Evolutionary conservation across 805 yeast species (phyloP).

Genomic region (Teunomyces gatunensis): DNA sequence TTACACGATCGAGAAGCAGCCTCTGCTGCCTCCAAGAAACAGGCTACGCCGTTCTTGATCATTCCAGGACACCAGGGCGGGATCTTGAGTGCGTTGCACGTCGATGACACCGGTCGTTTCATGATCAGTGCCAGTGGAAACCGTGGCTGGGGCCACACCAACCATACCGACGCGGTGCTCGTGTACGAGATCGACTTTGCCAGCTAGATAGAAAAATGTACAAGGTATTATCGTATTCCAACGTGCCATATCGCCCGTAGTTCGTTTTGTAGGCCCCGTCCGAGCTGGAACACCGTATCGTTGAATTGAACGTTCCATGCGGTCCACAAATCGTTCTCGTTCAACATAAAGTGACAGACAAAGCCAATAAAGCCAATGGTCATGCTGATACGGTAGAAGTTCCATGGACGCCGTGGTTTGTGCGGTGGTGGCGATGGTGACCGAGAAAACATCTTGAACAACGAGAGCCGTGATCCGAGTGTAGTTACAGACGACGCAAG

Average conservation of each 20-base stretch:
- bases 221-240: not conserved
- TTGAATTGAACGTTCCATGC: not conserved
- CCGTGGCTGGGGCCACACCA: slow-evolving; percentile 88
- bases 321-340: slow-evolving; percentile 9
- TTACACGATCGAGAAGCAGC: slow-evolving; percentile 34
- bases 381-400: slow-evolving; percentile 31
- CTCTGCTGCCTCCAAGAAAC: slow-evolving; percentile 27
- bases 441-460: slow-evolving; percentile 27
- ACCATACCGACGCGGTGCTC: slow-evolving; percentile 73
- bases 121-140: slow-evolving; percentile 91
- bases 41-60: slow-evolving; percentile 75
- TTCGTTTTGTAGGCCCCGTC: slow-evolving; percentile 1
- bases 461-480: slow-evolving; percentile 23
- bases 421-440: slow-evolving; percentile 8
- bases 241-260: not conserved
- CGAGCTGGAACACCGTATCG: not conserved
- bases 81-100: slow-evolving; percentile 66
- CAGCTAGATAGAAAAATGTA: slow-evolving; percentile 6
- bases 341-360: slow-evolving; percentile 32
- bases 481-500: slow-evolving; percentile 29
- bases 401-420: slow-evolving; percentile 6
- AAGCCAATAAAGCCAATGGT: slow-evolving; percentile 41
- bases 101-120: slow-evolving; percentile 86
- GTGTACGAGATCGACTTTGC: slow-evolving; percentile 71
- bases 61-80: slow-evolving; percentile 98